Evolutionary conservation across 106 monocot species (phyloP).

Genomic region (Cymbidium sinense): DNA sequence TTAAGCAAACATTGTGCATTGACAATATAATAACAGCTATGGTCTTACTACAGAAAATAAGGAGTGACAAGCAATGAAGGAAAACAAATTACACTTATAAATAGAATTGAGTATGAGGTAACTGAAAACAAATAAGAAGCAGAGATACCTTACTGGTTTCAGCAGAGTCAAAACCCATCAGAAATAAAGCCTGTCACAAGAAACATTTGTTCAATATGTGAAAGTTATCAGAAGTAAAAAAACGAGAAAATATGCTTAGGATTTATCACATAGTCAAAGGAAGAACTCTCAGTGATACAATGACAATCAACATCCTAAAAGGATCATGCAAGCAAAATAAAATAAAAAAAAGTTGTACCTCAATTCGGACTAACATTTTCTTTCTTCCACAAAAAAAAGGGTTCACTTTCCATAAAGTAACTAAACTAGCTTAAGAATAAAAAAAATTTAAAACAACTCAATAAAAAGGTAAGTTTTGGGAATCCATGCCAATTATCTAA

Average conservation of each 20-base stretch:
- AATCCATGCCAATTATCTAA: neutral
- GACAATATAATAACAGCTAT: neutral
- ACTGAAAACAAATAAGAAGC: neutral
- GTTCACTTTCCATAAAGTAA: too few relatives aligned
- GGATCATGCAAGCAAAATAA: too few relatives aligned
- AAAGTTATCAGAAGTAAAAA: neutral
- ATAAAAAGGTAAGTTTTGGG: neutral
- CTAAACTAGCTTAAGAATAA: too few relatives aligned
- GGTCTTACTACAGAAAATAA: neutral
- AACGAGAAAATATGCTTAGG: neutral
- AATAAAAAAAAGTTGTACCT: too few relatives aligned
- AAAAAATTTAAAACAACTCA: neutral
- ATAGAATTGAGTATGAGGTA: neutral
- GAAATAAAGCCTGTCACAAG: slow-evolving; percentile 65
- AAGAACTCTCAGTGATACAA: too few relatives aligned
- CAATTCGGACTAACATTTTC: too few relatives aligned
- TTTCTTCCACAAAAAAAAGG: too few relatives aligned
- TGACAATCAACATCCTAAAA: too few relatives aligned
- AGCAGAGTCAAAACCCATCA: slow-evolving; percentile 63
- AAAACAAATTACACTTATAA: neutral
- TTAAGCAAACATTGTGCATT: neutral
- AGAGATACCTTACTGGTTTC: slow-evolving; percentile 64
- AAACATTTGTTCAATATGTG: neutral
- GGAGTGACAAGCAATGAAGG: neutral
- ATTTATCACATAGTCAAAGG: neutral